Base-by-base conservation (phyloP, 805 yeast species). In the Vanderwaltozyma verrucispora region DNA sequence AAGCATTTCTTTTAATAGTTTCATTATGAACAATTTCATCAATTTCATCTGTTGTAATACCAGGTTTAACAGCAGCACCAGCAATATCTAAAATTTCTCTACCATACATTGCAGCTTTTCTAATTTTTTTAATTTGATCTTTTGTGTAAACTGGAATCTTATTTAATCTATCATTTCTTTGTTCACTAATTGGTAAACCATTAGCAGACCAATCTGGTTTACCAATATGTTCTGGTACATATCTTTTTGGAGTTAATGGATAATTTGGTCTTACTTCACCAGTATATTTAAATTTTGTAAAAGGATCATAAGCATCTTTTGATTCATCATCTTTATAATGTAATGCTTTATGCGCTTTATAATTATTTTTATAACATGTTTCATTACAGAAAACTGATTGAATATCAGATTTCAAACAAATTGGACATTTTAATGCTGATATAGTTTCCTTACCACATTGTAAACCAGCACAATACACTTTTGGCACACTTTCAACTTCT, bases 51-150 rank as follows among this genome's bases (percentile, higher is more conserved):
- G 98, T 88, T 36, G 96, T 89, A 41, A 86, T 65, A 32, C 98
- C 98, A 0, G 95, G 94, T 45, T 67, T 73, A 29, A 86, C 68
- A 20, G 82, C 80, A 3, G 84, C 80, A 6, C 89, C 98, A 8
- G 92, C 94, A 10, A 71, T 66, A 61, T 92, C 98, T 43, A 88
- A 63, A n/a, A 92, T 76, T 57, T 88, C 96, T 57, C 98, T 73
- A 14, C 88, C 92, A 13, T 79, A 62, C 38, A 68, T 68, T 42
- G 82, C 78, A n/a, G 80, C 92, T 45, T 74, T 72, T 49, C 89
- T 76, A 62, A 88, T 76, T 48, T 72, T 77, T 44, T 69, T 79
- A 49, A 86, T 74, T 43, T 83, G 87, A 25, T 77, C 80, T n/a
- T 70, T 76, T 21, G 67, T 64, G 50, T 80, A 68, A 21, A 77